These are phyloP conservation scores for Flaveria linearis DNA, from an alignment of 129 eudicot species.

Conservation along the genomic window DNA sequence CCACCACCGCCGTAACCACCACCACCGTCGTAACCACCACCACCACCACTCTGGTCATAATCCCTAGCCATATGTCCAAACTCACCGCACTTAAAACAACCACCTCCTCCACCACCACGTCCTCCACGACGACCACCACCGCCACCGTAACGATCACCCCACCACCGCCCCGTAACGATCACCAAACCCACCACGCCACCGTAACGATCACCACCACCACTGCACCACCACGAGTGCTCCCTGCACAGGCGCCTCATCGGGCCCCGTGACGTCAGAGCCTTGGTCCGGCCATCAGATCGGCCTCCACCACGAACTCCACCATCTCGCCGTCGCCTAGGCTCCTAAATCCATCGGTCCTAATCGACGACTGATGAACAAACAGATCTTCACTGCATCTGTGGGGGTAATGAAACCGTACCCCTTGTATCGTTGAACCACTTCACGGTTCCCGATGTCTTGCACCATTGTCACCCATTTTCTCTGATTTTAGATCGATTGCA, in stretches of 20 bases:
- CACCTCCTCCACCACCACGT: slow-evolving; percentile 30
- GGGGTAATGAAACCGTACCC: slow-evolving; percentile 51
- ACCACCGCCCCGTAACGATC: slow-evolving; percentile 7
- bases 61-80: slow-evolving; percentile 49
- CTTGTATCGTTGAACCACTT: slow-evolving; percentile 46
- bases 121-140: slow-evolving; percentile 34
- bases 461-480: slow-evolving; percentile 41
- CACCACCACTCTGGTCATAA: slow-evolving; percentile 37
- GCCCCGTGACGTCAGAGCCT: slow-evolving; percentile 58
- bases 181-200: background rate
- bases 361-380: slow-evolving; percentile 80
- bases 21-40: slow-evolving; percentile 47
- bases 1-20: slow-evolving; percentile 47
- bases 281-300: slow-evolving; percentile 65
- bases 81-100: slow-evolving; percentile 41
- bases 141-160: too few relatives aligned
- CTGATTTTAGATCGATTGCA: background rate
- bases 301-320: slow-evolving; percentile 61
- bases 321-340: slow-evolving; percentile 74
- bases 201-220: slow-evolving; percentile 5
- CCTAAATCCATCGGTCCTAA: slow-evolving; percentile 73
- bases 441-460: slow-evolving; percentile 39
- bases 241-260: slow-evolving; percentile 29
- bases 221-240: slow-evolving; percentile 34
- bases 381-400: slow-evolving; percentile 66